Evolutionary conservation across 306 rosid genomes (phyloP).

Genomic region (Ormosia emarginata): DNA sequence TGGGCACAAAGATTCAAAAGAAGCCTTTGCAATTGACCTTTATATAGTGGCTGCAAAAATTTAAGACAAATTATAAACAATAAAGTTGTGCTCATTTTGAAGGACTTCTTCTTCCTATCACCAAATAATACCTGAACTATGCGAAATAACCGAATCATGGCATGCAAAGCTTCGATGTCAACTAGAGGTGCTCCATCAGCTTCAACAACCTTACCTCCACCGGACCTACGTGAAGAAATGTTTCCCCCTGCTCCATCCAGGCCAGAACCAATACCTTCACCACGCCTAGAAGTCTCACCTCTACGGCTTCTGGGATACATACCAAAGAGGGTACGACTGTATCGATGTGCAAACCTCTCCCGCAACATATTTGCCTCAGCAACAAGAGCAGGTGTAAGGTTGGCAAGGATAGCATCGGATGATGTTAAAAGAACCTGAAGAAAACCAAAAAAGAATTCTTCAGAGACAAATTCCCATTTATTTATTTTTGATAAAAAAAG

Average conservation of each 20-base stretch:
- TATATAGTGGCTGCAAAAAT: constrained; percentile 85
- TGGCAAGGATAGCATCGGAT: constrained; percentile 91
- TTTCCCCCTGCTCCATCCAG: constrained; percentile 63
- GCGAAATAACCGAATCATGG: constrained; percentile 85
- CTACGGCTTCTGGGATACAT: constrained; percentile 91
- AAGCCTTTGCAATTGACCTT: constrained; percentile 96
- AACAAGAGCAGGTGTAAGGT: constrained; percentile 96
- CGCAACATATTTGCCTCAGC: constrained; percentile 96
- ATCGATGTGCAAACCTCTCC: constrained; percentile 94
- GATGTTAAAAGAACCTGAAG: constrained; percentile 90
- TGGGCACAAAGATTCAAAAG: constrained; percentile 89
- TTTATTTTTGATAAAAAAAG: too few species aligned
- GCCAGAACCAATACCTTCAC: constrained; percentile 69
- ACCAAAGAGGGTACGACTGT: constrained; percentile 86
- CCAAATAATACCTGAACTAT: constrained; percentile 66
- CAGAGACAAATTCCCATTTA: not conserved
- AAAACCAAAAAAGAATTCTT: not conserved
- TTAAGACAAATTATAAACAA: constrained; percentile 9
- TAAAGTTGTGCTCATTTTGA: not conserved
- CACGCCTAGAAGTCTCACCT: constrained; percentile 83
- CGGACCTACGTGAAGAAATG: constrained; percentile 69
- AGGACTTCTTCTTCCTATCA: not conserved
- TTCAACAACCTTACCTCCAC: constrained; percentile 76
- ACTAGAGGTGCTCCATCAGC: constrained; percentile 94
- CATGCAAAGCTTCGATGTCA: constrained; percentile 75